Conservation (phyloP, 805 yeast species). For the Saturnispora silvae region DNA sequence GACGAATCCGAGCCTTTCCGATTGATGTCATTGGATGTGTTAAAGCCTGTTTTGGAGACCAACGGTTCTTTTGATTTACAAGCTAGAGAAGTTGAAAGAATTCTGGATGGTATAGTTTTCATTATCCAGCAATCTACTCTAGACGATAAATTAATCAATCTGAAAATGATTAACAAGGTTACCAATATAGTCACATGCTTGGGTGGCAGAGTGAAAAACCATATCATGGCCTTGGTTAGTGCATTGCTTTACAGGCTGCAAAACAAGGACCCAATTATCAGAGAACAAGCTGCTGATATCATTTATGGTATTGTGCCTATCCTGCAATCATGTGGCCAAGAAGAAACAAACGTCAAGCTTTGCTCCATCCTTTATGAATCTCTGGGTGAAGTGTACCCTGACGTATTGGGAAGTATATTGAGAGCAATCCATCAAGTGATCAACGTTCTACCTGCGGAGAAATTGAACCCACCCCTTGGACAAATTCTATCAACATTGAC, state of each 20-base stretch:
- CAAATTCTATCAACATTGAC: slow-evolving; percentile 81
- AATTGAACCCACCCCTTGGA: slow-evolving; percentile 69
- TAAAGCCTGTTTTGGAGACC: slow-evolving; percentile 40
- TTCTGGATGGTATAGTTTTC: slow-evolving; percentile 70
- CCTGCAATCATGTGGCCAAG: slow-evolving; percentile 54
- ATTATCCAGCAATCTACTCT: slow-evolving; percentile 71
- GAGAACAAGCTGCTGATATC: slow-evolving; percentile 80
- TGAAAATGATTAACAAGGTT: slow-evolving; percentile 47
- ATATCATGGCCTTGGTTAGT: slow-evolving; percentile 60
- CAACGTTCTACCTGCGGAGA: slow-evolving; percentile 41
- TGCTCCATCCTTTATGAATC: slow-evolving; percentile 78
- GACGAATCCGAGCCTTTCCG: slow-evolving; percentile 80
- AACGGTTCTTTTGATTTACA: slow-evolving; percentile 52
- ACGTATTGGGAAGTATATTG: slow-evolving; percentile 78
- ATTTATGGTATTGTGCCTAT: slow-evolving; percentile 57
- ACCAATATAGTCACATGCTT: slow-evolving; percentile 53
- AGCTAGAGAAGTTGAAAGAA: slow-evolving; percentile 44
- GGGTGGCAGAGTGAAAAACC: slow-evolving; percentile 57
- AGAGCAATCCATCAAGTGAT: slow-evolving; percentile 56
- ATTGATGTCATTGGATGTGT: slow-evolving; percentile 65
- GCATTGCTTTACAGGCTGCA: slow-evolving; percentile 63
- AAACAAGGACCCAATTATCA: slow-evolving; percentile 56
- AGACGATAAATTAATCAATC: slow-evolving; percentile 30
- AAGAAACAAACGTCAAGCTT: slow-evolving; percentile 51
- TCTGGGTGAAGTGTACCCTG: slow-evolving; percentile 90